Evolutionary conservation across 345 rosid species (phyloP).

Genomic region (Euphorbia pulcherrima): DNA sequence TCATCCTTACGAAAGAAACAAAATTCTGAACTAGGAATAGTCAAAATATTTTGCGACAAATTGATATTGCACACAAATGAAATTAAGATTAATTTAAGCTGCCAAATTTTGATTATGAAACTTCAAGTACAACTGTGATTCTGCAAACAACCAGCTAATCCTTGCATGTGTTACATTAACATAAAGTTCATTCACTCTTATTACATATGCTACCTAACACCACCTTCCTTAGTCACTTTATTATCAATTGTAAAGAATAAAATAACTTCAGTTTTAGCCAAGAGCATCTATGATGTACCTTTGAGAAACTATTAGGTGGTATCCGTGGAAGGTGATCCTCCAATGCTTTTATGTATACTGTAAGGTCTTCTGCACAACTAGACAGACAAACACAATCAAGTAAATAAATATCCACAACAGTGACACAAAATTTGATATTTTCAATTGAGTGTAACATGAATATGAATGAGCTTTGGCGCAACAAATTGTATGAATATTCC

Average conservation of each 20-base stretch:
- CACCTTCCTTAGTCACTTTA: not conserved
- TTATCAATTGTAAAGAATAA: no score
- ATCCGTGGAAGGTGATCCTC: conserved; percentile 62
- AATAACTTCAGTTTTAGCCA: not conserved
- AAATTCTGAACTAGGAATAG: not conserved
- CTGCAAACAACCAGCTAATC: not conserved
- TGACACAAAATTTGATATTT: not conserved
- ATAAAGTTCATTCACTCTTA: conserved; percentile 1
- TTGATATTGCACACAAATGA: not conserved
- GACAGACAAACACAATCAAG: conserved; percentile 28
- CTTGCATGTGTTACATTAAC: not conserved
- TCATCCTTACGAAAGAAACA: not conserved
- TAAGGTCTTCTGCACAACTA: conserved; percentile 73
- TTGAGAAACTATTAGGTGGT: conserved; percentile 79
- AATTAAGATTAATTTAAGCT: not conserved
- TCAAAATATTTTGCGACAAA: not conserved
- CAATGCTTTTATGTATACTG: conserved; percentile 64
- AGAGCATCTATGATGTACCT: conserved; percentile 40
- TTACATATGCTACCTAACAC: not conserved
- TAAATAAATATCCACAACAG: conserved; percentile 3
- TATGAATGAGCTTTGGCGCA: not conserved
- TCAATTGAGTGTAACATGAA: not conserved
- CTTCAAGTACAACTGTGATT: not conserved
- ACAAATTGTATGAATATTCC: not conserved
- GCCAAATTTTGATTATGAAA: not conserved